phyloP scores from a whole-genome alignment of 257 asterid genomes.

The Solanum pimpinellifolium region DNA sequence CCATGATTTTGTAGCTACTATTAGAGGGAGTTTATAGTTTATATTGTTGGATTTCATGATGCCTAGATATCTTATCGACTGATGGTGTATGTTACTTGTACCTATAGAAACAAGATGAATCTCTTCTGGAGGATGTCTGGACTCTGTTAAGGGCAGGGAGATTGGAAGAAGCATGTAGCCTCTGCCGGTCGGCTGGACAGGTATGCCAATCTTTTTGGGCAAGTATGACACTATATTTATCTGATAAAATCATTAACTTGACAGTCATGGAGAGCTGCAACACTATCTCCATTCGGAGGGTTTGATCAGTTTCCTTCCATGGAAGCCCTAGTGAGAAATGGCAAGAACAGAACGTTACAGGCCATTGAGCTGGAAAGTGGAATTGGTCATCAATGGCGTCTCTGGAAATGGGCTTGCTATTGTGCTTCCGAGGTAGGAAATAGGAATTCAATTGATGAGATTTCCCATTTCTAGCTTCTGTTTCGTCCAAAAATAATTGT shows the following conservation, averaged over 20 bases:
- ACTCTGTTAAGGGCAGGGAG: slow-evolving; percentile 87
- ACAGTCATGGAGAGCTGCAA: slow-evolving; percentile 99
- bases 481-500: neutral
- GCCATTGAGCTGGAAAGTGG: slow-evolving; percentile 96
- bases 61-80: neutral
- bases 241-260: neutral
- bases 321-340: slow-evolving; percentile 67
- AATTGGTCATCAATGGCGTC: slow-evolving; percentile 78
- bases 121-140: slow-evolving; percentile 97
- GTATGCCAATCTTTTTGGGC: slow-evolving; percentile 22
- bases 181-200: slow-evolving; percentile 97
- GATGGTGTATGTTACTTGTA: neutral
- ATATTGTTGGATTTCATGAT: neutral
- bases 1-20: neutral
- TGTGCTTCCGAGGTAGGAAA: slow-evolving; percentile 90
- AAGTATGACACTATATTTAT: slow-evolving; percentile 4
- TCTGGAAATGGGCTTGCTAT: slow-evolving; percentile 99
- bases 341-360: slow-evolving; percentile 76
- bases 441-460: neutral
- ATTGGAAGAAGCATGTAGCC: slow-evolving; percentile 81
- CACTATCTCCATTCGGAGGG: slow-evolving; percentile 75
- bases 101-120: slow-evolving; percentile 89
- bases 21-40: neutral
- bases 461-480: neutral
- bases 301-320: slow-evolving; percentile 61